phyloP scores from a whole-genome alignment of 2,329 filamentous ascomycete genomes.

The Myriosclerotinia duriaeana region DNA sequence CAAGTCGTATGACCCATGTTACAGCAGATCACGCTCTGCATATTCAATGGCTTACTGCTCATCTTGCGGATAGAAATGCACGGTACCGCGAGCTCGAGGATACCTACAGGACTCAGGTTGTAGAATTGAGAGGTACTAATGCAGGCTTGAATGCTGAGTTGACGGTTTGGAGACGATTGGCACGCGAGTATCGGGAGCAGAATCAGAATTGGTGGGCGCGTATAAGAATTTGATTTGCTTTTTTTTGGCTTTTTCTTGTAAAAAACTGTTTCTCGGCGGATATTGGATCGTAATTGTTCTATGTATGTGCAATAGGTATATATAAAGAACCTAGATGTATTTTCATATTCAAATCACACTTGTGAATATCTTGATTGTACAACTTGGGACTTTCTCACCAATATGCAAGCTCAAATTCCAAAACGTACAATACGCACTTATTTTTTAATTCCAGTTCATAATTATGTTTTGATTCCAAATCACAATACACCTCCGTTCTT shows the following conservation, averaged over 20 bases:
- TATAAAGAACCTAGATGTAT: background rate
- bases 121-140: conserved; percentile 8
- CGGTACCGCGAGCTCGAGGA: background rate
- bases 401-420: too few relatives aligned
- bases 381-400: background rate
- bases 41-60: conserved; percentile 18
- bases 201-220: background rate
- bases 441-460: too few relatives aligned
- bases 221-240: background rate
- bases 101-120: background rate
- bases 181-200: background rate
- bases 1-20: background rate
- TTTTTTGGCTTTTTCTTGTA: background rate
- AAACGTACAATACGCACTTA: too few relatives aligned
- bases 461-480: too few relatives aligned
- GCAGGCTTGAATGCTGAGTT: background rate
- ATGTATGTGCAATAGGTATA: background rate
- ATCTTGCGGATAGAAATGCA: background rate
- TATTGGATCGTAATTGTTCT: background rate
- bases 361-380: background rate
- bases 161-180: background rate
- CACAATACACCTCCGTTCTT: too few relatives aligned
- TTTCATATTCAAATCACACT: background rate
- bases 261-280: background rate
- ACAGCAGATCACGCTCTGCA: conserved; percentile 9